These are phyloP conservation scores for Tuctoria greenei DNA, from an alignment of 176 grass and related monocot species.

Conservation along the genomic window DNA sequence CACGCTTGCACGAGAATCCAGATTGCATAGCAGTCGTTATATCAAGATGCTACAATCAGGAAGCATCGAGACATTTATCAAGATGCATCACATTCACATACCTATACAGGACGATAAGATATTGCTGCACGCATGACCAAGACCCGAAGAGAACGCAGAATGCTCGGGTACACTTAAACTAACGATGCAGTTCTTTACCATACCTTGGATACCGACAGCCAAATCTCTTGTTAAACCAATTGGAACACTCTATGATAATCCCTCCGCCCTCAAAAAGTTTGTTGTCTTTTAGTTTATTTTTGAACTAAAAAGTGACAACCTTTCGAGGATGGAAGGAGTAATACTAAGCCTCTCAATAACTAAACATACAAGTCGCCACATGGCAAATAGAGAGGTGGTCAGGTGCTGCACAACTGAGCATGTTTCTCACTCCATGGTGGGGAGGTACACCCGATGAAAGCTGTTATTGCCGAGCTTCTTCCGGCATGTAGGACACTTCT, in stretches of 20 bases:
- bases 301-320: too few relatives aligned
- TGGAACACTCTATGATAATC: conserved; percentile 15
- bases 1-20: too few relatives aligned
- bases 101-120: not conserved
- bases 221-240: conserved; percentile 42
- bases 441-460: conserved; percentile 85
- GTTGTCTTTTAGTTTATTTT: too few relatives aligned
- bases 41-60: too few relatives aligned
- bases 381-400: conserved; percentile 20
- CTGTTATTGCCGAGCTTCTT: conserved; percentile 50
- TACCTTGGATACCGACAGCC: not conserved
- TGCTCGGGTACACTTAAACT: conserved; percentile 6
- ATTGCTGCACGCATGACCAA: not conserved
- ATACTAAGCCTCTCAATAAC: conserved; percentile 27
- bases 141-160: not conserved
- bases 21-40: too few relatives aligned
- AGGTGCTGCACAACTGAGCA: not conserved
- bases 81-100: too few relatives aligned
- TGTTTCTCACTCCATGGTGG: conserved; percentile 44
- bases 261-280: too few relatives aligned
- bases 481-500: conserved; percentile 89
- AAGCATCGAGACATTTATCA: too few relatives aligned
- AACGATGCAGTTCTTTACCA: conserved; percentile 4
- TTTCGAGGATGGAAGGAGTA: too few relatives aligned
- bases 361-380: conserved; percentile 31